phyloP scores from a whole-genome alignment of 176 grass and related monocot genomes.

The Hyparrhenia diplandra region DNA sequence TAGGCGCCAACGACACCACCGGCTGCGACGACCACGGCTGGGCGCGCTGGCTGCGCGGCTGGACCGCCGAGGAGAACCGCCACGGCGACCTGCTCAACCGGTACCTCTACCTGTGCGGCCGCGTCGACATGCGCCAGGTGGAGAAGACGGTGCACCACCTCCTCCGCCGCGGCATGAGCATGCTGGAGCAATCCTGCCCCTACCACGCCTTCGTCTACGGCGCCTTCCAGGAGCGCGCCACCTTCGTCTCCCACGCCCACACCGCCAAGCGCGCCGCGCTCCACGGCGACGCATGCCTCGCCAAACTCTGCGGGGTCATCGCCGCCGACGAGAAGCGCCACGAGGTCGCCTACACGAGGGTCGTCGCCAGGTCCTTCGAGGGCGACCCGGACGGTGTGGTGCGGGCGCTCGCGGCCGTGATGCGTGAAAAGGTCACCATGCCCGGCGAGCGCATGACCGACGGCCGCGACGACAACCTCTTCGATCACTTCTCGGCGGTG shows the following conservation, averaged over 20 bases:
- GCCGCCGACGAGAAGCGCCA: constrained; percentile 33
- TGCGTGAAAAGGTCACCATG: constrained; percentile 32
- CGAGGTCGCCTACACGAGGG: constrained; percentile 22
- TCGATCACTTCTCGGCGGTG: constrained; percentile 20
- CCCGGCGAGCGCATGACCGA: constrained; percentile 27
- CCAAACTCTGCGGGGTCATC: constrained; percentile 20
- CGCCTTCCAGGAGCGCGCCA: constrained; percentile 41
- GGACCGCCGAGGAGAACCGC: constrained; percentile 74
- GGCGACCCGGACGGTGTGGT: not conserved
- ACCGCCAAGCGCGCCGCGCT: not conserved
- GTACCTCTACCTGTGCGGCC: constrained; percentile 30
- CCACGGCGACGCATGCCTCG: constrained; percentile 9
- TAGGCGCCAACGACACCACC: not conserved
- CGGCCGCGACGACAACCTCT: constrained; percentile 11
- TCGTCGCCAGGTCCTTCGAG: not conserved
- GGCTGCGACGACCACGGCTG: constrained; percentile 7
- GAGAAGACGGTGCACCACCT: constrained; percentile 16
- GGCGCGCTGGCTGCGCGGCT: constrained; percentile 26
- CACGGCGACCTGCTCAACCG: constrained; percentile 50
- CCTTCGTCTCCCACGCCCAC: constrained; percentile 25
- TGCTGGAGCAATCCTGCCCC: not conserved
- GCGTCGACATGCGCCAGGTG: constrained; percentile 19
- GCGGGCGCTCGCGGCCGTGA: constrained; percentile 3
- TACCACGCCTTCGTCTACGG: constrained; percentile 20
- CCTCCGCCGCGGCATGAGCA: constrained; percentile 10